Evolutionary conservation across 108 stramenopile genomes (phyloP).

Genomic region (Nitzschia sp.): DNA sequence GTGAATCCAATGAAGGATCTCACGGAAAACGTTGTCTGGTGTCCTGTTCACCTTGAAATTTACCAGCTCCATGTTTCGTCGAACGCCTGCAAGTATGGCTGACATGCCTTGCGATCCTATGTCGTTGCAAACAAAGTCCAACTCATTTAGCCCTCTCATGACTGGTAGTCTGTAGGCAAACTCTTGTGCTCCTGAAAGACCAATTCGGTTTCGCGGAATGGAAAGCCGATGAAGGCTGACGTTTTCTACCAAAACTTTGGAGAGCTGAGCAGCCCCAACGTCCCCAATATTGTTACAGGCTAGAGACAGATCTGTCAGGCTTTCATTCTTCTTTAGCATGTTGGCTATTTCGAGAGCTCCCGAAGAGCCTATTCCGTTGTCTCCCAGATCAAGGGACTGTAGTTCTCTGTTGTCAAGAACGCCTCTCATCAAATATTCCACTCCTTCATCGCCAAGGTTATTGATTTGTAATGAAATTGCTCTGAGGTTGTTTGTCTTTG

Average conservation of each 20-base stretch:
- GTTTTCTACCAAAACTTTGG: conserved; percentile 11
- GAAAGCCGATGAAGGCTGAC: conserved; percentile 1
- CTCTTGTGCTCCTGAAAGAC: conserved; percentile 6
- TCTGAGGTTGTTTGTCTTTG: neutral
- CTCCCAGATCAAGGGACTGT: conserved; percentile 9
- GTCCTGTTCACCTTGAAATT: neutral
- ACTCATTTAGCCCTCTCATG: conserved; percentile 20
- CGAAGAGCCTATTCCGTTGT: conserved; percentile 18
- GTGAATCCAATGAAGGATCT: conserved; percentile 28
- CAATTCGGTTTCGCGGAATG: conserved; percentile 13
- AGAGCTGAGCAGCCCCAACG: conserved; percentile 4
- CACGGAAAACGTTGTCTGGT: neutral
- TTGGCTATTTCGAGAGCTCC: conserved; percentile 11
- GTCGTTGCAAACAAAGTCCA: conserved; percentile 18
- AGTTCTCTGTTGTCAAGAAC: neutral
- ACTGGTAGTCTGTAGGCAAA: conserved; percentile 13
- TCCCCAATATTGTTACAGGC: conserved; percentile 23
- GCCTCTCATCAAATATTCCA: neutral
- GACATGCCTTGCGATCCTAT: conserved; percentile 6
- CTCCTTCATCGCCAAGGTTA: neutral
- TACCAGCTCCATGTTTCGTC: conserved; percentile 24
- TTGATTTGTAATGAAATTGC: neutral
- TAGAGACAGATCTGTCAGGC: conserved; percentile 20
- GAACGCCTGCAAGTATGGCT: conserved; percentile 13
- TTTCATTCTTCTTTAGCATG: conserved; percentile 17